Base-by-base conservation (phyloP, 2,329 filamentous ascomycete species). In the Cordyceps javanica region DNA sequence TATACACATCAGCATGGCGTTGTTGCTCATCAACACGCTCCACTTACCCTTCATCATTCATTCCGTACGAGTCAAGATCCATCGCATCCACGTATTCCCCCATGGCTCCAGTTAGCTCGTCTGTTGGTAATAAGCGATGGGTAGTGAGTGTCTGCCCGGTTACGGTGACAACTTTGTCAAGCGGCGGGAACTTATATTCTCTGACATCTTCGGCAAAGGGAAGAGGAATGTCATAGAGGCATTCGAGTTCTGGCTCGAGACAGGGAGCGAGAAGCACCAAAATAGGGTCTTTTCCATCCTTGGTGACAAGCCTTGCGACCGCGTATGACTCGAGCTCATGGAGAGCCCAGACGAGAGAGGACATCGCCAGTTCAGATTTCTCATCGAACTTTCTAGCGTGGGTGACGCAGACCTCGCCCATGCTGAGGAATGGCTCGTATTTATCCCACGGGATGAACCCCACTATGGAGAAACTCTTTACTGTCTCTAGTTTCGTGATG, bases 201-300 rank as follows among this genome's bases (percentile, higher is more conserved):
- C 94, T 84, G 49, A 97, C 79, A 67, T 99, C 94, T 75, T 99
- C 94, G 2, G 91, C 87, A 66, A 97, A 99, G 0, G 94, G 94
- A 6, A 97, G 77, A 36, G 94, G 91, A 1, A 95, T 82, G 67
- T 99, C 94, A 61, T 96, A 86, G 2, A 99, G 78, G 64, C 90
- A 93, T 69, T 97, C 92, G 62, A 90, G 84, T 26, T 90, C 86
- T 2, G 81, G 77, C 61, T 95, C 90, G 59, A 96, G 85, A 21
- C 84, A 82, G 3, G 94, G 94, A 5, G 89, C 87, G 44, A 99
- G 79, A 14, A 97, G 77, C 1, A 96, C 73, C 16, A 97, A 75
- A 30, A 84, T 68, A 0, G 94, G 93, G 2, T 90, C 82, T 63
- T 90, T 91, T 63, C 85, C 85, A 60, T 95, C 89, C 68, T 97